These are phyloP conservation scores for Alternaria alternata DNA, from an alignment of 2,329 filamentous ascomycete genomes.

Conservation along the genomic window DNA sequence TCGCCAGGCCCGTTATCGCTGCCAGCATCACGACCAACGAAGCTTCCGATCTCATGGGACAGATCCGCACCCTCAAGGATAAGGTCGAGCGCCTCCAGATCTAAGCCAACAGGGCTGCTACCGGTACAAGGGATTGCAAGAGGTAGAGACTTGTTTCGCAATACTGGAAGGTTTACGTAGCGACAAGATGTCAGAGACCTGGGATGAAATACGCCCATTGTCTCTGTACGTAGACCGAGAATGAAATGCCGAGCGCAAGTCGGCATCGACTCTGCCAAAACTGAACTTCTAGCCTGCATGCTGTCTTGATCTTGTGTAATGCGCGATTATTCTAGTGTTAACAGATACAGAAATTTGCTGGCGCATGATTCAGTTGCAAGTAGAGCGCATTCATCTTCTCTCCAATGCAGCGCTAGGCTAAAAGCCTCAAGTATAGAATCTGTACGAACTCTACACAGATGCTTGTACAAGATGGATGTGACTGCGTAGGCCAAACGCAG, in stretches of 20 bases:
- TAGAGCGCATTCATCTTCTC: too few species aligned
- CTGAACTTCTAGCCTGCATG: neutral
- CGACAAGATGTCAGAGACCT: constrained; percentile 19
- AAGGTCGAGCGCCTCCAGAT: constrained; percentile 97
- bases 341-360: neutral
- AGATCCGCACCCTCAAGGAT: constrained; percentile 89
- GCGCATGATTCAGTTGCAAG: too few species aligned
- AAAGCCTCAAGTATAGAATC: too few species aligned
- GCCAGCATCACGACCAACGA: constrained; percentile 79
- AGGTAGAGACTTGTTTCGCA: constrained; percentile 3
- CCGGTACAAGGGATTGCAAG: neutral
- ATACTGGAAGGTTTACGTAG: constrained; percentile 27
- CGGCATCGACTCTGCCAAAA: constrained; percentile 34
- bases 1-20: constrained; percentile 85
- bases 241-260: constrained; percentile 33
- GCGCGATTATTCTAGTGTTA: neutral
- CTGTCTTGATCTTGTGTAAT: neutral
- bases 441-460: too few species aligned
- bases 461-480: too few species aligned
- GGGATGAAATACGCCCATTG: constrained; percentile 28
- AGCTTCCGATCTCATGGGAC: constrained; percentile 69
- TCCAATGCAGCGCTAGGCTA: too few species aligned
- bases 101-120: constrained; percentile 53
- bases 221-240: constrained; percentile 34
- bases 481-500: too few species aligned